A percentile compares a stretch with the other conserved stretches of the same genome.
Evolutionary conservation across 306 rosid genomes (phyloP).

Genomic region (Canavalia gladiata): DNA sequence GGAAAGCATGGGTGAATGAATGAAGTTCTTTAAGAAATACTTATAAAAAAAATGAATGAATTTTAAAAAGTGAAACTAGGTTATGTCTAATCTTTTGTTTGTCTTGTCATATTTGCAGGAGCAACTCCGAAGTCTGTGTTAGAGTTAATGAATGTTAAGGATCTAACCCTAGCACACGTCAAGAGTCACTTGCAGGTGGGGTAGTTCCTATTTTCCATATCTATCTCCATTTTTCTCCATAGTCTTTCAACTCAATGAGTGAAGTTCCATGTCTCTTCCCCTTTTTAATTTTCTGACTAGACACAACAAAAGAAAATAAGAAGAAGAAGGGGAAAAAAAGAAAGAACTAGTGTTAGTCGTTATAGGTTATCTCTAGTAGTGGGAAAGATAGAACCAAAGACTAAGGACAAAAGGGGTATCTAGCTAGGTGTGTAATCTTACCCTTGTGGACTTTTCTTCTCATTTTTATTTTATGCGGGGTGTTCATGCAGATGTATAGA

Average conservation of each 20-base stretch:
- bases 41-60: no score
- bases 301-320: conserved; percentile 5
- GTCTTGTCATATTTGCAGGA: conserved; percentile 59
- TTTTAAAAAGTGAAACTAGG: not conserved
- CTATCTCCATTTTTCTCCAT: conserved; percentile 35
- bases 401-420: conserved; percentile 81
- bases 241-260: conserved; percentile 48
- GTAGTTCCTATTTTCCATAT: conserved; percentile 42
- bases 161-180: conserved; percentile 99
- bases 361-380: conserved; percentile 55
- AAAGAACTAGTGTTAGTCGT: conserved; percentile 11
- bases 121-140: conserved; percentile 98
- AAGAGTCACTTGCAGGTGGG: conserved; percentile 99
- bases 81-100: conserved; percentile 41
- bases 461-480: conserved; percentile 45
- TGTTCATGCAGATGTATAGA: conserved; percentile 99
- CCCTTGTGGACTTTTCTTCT: conserved; percentile 55
- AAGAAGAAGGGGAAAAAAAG: not conserved
- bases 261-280: conserved; percentile 35
- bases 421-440: conserved; percentile 48
- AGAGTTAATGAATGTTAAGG: conserved; percentile 98
- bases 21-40: no score
- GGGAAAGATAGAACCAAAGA: conserved; percentile 66
- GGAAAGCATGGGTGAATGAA: no score
- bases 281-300: conserved; percentile 30